Conservation (phyloP, 1,284 basidiomycete genomes). For the Veloboletus limbatus region DNA sequence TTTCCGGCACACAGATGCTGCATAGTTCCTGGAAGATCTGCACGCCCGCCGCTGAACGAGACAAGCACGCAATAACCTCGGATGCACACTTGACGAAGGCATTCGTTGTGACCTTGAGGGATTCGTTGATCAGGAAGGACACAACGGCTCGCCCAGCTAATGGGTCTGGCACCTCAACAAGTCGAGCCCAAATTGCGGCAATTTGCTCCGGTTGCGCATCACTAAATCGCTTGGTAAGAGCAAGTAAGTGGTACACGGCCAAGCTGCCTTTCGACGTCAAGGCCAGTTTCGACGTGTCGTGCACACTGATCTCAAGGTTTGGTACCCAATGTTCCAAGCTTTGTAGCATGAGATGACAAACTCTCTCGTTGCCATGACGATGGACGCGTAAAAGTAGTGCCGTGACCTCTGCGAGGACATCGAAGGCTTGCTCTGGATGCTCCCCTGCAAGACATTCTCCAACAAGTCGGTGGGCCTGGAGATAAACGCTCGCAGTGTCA, state of each 20-base stretch:
- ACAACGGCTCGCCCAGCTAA: conserved; percentile 79
- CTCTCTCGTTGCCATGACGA: conserved; percentile 45
- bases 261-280: conserved; percentile 61
- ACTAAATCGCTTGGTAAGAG: conserved; percentile 78
- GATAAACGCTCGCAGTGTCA: conserved; percentile 73
- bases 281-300: conserved; percentile 22
- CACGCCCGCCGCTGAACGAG: conserved; percentile 72
- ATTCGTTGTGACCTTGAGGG: conserved; percentile 77
- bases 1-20: conserved; percentile 78
- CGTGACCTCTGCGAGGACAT: conserved; percentile 74
- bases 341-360: conserved; percentile 60
- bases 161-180: conserved; percentile 69
- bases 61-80: conserved; percentile 82
- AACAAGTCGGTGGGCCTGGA: conserved; percentile 77
- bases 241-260: conserved; percentile 81
- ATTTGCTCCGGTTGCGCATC: conserved; percentile 82
- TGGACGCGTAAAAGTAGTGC: conserved; percentile 71
- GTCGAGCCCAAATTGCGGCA: conserved; percentile 74
- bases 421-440: conserved; percentile 68
- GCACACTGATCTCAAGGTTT: conserved; percentile 58
- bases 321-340: conserved; percentile 80
- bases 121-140: conserved; percentile 85
- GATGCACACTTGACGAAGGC: conserved; percentile 80
- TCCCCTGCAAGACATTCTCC: conserved; percentile 79
- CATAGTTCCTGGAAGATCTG: conserved; percentile 83